phyloP scores from a whole-genome alignment of 2,329 filamentous ascomycete genomes.

The Aspergillus neoniger region DNA sequence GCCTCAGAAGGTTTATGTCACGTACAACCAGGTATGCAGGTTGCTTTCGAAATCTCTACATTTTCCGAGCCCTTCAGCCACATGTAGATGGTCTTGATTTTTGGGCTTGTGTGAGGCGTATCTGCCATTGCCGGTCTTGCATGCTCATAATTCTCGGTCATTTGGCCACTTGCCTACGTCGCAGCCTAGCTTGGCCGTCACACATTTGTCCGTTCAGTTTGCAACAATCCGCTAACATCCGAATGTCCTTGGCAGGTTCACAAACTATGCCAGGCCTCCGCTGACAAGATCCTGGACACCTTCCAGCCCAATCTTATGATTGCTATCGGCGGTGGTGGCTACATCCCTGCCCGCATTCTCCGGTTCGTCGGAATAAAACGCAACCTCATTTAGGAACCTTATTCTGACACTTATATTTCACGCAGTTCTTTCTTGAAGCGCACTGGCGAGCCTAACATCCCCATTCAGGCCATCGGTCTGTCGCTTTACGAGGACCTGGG shows the following conservation, averaged over 20 bases:
- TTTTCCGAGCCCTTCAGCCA: neutral
- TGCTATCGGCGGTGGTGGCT: slow-evolving; percentile 95
- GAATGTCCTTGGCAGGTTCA: slow-evolving; percentile 68
- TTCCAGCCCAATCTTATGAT: slow-evolving; percentile 97
- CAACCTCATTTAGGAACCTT: neutral
- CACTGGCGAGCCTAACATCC: slow-evolving; percentile 85
- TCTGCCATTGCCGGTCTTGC: neutral
- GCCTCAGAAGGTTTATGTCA: slow-evolving; percentile 85
- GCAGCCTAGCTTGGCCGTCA: neutral
- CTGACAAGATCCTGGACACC: slow-evolving; percentile 75
- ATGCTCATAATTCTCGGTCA: neutral
- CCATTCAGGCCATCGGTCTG: slow-evolving; percentile 97
- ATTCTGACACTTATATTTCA: slow-evolving; percentile 9
- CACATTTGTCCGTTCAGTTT: neutral
- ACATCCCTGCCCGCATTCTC: slow-evolving; percentile 94
- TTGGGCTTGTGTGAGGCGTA: neutral
- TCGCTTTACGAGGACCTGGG: slow-evolving; percentile 90
- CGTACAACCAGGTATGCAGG: slow-evolving; percentile 79
- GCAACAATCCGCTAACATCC: slow-evolving; percentile 17
- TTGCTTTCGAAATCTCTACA: neutral
- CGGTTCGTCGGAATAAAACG: slow-evolving; percentile 52
- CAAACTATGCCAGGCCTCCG: slow-evolving; percentile 90
- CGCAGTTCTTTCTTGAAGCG: slow-evolving; percentile 85
- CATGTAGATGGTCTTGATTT: neutral
- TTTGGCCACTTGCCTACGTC: neutral